Base-by-base conservation (phyloP, 2,329 filamentous ascomycete species). In the Fusarium sp. region DNA sequence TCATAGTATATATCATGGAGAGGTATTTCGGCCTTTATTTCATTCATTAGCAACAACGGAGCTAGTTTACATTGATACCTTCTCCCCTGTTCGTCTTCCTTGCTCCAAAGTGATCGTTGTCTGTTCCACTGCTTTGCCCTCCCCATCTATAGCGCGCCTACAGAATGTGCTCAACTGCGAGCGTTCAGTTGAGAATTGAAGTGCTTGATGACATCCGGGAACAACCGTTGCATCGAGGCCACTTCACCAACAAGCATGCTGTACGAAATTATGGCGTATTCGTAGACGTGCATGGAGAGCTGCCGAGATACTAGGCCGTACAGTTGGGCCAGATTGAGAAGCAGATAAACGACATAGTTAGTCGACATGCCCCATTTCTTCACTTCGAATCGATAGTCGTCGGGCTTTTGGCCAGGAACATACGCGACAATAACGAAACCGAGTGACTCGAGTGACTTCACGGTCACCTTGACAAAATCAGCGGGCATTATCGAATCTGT, bases 381-480 rank as follows among this genome's bases (percentile, higher is more conserved):
- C 6, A 71, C 66, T 30, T 71, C 51, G 10, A 71, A 28, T 20
- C 47, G 36, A 12, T 33, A 26, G 16, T 18, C 35, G 3, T 7
- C 1, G 12, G 41, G 6, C 5, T 6, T 3, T 12, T 55, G 24
- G 22, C 36, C 36, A 2, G 66, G 61, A 2, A 63, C 33, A 30
- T 33, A 66, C 1, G 66, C 68, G 13, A 45, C 28, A 18, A 71
- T 51, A 8, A 15, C 13, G 22, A 45, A 70, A 2, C 61, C 68
- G 22, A 61, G 8, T 11, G 66, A 58, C 22, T 61, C 57, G 3
- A 71, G 41, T 6, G 41, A 63, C 28, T 70, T 66, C 22, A 66
- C 7, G 1, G 35, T 59, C 53, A 62, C 48, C 4, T 9, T 55
- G 7, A 39, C 35, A 22, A 41, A 38, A 7, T 66, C 44, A 13